These are phyloP conservation scores for Tylopilus subfusipes DNA, from an alignment of 768 basidiomycete genomes.

Conservation along the genomic window DNA sequence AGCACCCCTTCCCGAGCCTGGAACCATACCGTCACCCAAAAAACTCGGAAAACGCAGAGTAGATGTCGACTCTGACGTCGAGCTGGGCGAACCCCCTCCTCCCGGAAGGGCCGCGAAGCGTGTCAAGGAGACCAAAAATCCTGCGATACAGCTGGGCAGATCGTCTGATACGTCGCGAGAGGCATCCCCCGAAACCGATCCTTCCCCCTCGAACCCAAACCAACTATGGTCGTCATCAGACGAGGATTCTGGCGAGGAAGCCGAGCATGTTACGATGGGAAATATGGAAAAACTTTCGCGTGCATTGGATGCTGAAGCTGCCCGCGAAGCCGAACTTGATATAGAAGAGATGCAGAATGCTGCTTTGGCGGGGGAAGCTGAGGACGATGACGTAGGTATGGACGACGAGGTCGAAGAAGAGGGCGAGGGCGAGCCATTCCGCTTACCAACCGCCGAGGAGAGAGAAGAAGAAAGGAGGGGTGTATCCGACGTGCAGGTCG, in stretches of 20 bases:
- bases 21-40: slow-evolving; percentile 42
- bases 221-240: slow-evolving; percentile 38
- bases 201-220: slow-evolving; percentile 13
- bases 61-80: slow-evolving; percentile 34
- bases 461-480: slow-evolving; percentile 65
- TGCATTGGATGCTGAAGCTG: slow-evolving; percentile 66
- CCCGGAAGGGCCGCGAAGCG: slow-evolving; percentile 35
- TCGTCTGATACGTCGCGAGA: slow-evolving; percentile 34
- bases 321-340: slow-evolving; percentile 67
- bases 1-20: slow-evolving; percentile 45
- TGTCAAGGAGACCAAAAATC: slow-evolving; percentile 30
- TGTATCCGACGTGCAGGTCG: slow-evolving; percentile 68
- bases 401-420: slow-evolving; percentile 39
- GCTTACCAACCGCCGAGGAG: slow-evolving; percentile 68
- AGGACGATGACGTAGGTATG: slow-evolving; percentile 42
- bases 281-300: slow-evolving; percentile 83
- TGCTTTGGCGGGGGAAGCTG: slow-evolving; percentile 46
- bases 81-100: slow-evolving; percentile 24
- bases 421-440: slow-evolving; percentile 44
- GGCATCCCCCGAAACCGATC: slow-evolving; percentile 45
- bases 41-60: slow-evolving; percentile 76
- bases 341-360: slow-evolving; percentile 60
- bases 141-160: slow-evolving; percentile 17
- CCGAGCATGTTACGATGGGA: slow-evolving; percentile 61
- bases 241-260: slow-evolving; percentile 45